phyloP scores from a whole-genome alignment of 2,329 filamentous ascomycete species.

The Aureobasidium sp. region DNA sequence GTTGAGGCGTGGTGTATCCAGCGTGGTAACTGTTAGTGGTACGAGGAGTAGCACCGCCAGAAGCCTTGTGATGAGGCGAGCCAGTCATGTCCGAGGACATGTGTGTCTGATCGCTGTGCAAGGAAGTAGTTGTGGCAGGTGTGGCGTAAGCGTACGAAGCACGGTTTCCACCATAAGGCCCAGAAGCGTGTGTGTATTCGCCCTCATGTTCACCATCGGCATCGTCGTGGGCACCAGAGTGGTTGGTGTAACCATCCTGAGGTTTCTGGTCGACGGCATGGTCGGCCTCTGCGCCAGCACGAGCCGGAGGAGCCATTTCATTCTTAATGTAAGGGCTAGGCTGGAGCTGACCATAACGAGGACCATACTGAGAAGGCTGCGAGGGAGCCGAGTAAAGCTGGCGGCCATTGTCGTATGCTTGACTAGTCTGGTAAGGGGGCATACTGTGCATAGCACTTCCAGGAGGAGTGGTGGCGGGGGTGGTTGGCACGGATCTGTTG shows the following conservation, averaged over 20 bases:
- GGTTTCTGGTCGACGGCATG: constrained; percentile 58
- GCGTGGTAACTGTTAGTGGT: constrained; percentile 65
- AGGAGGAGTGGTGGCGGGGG: constrained; percentile 77
- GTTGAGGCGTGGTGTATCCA: constrained; percentile 74
- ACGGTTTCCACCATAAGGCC: constrained; percentile 64
- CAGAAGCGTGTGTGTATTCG: constrained; percentile 79
- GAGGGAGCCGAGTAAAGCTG: constrained; percentile 69
- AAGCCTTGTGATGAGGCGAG: constrained; percentile 73
- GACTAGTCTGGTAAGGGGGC: constrained; percentile 66
- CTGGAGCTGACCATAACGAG: constrained; percentile 55
- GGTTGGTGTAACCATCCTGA: constrained; percentile 51
- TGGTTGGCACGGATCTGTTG: constrained; percentile 82
- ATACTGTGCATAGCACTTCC: constrained; percentile 70
- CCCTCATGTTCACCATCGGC: constrained; percentile 43
- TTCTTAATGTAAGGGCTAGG: constrained; percentile 65
- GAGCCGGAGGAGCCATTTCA: constrained; percentile 79
- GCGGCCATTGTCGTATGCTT: constrained; percentile 68
- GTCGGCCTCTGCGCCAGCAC: constrained; percentile 54
- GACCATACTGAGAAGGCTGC: constrained; percentile 59
- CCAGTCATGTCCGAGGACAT: constrained; percentile 76
- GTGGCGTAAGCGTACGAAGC: constrained; percentile 64
- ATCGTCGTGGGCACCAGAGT: constrained; percentile 19
- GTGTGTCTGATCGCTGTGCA: constrained; percentile 67
- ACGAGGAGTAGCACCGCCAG: constrained; percentile 78
- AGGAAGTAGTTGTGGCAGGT: constrained; percentile 37